Percentiles rank a stretch among this genome's conserved stretches.
Conservation (phyloP, 306 rosid genomes). For the Fagus crenata region DNA sequence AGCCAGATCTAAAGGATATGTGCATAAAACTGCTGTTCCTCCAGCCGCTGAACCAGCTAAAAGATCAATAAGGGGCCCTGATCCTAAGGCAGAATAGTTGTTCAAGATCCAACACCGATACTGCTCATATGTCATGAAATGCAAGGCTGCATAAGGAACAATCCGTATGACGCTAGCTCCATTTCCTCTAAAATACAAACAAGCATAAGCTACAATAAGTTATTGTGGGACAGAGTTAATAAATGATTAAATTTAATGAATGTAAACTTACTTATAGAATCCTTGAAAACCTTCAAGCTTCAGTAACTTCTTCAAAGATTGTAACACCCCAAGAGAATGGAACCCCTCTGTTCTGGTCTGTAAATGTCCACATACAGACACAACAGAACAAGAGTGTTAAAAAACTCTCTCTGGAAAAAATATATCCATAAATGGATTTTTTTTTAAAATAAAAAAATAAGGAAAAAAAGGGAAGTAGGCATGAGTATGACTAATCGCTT, state of each 20-base stretch:
- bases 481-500: neutral
- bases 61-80: slow-evolving; percentile 88
- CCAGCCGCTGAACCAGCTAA: slow-evolving; percentile 97
- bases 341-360: slow-evolving; percentile 90
- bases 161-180: slow-evolving; percentile 91
- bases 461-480: too few relatives aligned
- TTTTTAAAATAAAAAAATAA: too few relatives aligned
- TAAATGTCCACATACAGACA: slow-evolving; percentile 1
- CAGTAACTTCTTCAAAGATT: slow-evolving; percentile 65
- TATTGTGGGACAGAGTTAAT: neutral
- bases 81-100: slow-evolving; percentile 62
- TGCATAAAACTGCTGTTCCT: slow-evolving; percentile 85
- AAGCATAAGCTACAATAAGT: slow-evolving; percentile 16
- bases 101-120: slow-evolving; percentile 80
- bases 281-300: slow-evolving; percentile 80
- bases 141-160: slow-evolving; percentile 94
- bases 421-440: neutral
- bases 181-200: slow-evolving; percentile 71
- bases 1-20: slow-evolving; percentile 95
- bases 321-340: slow-evolving; percentile 70
- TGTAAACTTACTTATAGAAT: slow-evolving; percentile 71
- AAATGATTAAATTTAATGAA: neutral
- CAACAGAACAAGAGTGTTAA: neutral
- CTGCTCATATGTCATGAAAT: slow-evolving; percentile 95
- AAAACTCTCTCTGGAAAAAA: slow-evolving; percentile 21